Percentiles rank a stretch among this genome's conserved stretches.
phyloP scores from a whole-genome alignment of 2,329 filamentous ascomycete species.

The Sporothrix inflata region DNA sequence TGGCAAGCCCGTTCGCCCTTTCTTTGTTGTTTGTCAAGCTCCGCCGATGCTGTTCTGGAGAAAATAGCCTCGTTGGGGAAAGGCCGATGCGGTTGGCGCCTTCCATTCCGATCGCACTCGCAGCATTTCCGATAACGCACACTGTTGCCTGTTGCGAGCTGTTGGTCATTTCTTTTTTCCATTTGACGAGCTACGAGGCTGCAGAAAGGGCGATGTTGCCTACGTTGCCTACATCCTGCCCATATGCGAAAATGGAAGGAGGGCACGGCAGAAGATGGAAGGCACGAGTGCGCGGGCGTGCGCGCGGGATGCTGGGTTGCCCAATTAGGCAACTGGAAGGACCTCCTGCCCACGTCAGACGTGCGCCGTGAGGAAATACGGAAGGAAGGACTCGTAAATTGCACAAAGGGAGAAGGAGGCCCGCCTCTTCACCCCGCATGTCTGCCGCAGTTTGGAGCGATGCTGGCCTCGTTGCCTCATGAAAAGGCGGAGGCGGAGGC shows the following conservation, averaged over 20 bases:
- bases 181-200: not conserved
- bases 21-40: not conserved
- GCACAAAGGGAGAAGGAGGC: not conserved
- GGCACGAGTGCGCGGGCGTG: not conserved
- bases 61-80: slow-evolving; percentile 6
- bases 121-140: not conserved
- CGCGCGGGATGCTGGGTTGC: slow-evolving; percentile 10
- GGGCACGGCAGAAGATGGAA: not conserved
- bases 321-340: slow-evolving; percentile 28
- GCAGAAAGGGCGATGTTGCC: too few species aligned
- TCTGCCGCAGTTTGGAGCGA: not conserved
- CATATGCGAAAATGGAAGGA: not conserved
- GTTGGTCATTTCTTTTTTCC: not conserved
- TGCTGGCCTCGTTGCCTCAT: not conserved
- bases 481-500: slow-evolving; percentile 8
- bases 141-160: not conserved
- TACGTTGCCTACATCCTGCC: not conserved
- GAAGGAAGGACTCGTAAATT: slow-evolving; percentile 4
- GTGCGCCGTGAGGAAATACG: not conserved
- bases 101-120: not conserved
- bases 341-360: slow-evolving; percentile 6
- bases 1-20: not conserved
- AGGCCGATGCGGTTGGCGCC: not conserved
- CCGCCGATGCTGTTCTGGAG: not conserved
- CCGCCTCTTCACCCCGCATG: slow-evolving; percentile 5